phyloP scores from a whole-genome alignment of 2,329 filamentous ascomycete genomes.

The Alternaria sp. region DNA sequence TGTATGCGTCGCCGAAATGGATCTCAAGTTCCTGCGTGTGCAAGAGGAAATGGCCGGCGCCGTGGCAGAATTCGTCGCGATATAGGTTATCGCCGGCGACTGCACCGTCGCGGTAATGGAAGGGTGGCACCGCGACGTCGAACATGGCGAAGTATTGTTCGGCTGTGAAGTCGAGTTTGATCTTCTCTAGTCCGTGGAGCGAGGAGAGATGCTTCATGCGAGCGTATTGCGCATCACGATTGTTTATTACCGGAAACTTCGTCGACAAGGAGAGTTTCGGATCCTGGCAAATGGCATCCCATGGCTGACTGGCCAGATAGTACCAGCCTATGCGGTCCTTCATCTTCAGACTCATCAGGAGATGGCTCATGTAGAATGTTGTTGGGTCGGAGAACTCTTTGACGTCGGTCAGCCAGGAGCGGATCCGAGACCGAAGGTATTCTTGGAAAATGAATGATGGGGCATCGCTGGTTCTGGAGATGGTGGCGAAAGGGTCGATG shows the following conservation, averaged over 20 bases:
- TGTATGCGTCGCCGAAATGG: slow-evolving; percentile 6
- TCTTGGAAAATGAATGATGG: not conserved
- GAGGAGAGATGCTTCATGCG: not conserved
- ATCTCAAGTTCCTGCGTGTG: slow-evolving; percentile 10
- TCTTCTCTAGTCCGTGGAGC: slow-evolving; percentile 18
- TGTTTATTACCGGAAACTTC: not conserved
- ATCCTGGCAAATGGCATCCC: not conserved
- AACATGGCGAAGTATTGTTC: slow-evolving; percentile 22
- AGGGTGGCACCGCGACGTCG: slow-evolving; percentile 17
- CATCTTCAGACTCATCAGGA: not conserved
- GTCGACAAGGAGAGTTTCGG: not conserved
- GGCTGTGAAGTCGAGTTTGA: slow-evolving; percentile 13
- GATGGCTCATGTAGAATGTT: slow-evolving; percentile 12
- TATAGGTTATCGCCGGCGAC: not conserved
- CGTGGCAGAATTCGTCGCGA: not conserved
- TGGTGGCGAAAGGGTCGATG: no score
- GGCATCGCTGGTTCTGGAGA: not conserved
- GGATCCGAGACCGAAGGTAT: not conserved
- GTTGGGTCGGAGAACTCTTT: slow-evolving; percentile 13
- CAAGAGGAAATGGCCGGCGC: slow-evolving; percentile 8
- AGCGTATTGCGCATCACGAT: not conserved
- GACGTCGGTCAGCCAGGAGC: slow-evolving; percentile 3
- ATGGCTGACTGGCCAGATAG: not conserved
- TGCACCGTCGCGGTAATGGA: not conserved
- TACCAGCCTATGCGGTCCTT: not conserved